Conservation (phyloP, 1,284 basidiomycete genomes). For the Ceratobasidium sp. region DNA sequence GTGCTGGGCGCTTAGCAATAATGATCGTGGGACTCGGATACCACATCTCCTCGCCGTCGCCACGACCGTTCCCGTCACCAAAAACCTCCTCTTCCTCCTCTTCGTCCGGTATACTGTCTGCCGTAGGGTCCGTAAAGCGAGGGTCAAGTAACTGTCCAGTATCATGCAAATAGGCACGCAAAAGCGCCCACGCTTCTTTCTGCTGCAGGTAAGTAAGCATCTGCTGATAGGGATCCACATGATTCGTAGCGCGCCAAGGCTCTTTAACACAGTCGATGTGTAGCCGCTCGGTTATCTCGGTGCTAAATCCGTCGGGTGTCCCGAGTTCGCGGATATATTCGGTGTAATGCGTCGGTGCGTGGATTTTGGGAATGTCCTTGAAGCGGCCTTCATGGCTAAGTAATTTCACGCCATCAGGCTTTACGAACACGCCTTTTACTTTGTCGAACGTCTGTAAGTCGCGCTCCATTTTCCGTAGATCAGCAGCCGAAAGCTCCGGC, state of each 20-base stretch:
- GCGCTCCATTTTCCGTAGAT: neutral
- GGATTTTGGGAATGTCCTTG: constrained; percentile 43
- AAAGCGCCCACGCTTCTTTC: neutral
- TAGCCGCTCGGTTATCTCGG: neutral
- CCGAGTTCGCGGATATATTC: neutral
- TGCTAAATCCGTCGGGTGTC: neutral
- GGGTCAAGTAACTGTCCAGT: neutral
- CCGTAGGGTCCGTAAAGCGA: neutral
- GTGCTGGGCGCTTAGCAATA: neutral
- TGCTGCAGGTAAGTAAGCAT: neutral
- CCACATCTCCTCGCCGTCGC: neutral
- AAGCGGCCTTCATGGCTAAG: constrained; percentile 2
- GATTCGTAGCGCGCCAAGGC: neutral
- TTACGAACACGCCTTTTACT: neutral
- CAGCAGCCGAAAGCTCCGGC: neutral
- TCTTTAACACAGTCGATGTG: constrained; percentile 16
- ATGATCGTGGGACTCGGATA: neutral
- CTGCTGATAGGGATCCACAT: neutral
- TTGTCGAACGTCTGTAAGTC: neutral
- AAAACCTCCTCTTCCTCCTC: neutral
- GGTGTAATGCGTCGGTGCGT: constrained; percentile 11
- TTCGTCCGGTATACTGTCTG: neutral
- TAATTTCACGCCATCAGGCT: no score
- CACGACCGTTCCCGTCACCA: neutral
- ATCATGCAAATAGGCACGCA: neutral